phyloP scores from a whole-genome alignment of 2,329 filamentous ascomycete genomes.

The Daldinia eschscholtzii region DNA sequence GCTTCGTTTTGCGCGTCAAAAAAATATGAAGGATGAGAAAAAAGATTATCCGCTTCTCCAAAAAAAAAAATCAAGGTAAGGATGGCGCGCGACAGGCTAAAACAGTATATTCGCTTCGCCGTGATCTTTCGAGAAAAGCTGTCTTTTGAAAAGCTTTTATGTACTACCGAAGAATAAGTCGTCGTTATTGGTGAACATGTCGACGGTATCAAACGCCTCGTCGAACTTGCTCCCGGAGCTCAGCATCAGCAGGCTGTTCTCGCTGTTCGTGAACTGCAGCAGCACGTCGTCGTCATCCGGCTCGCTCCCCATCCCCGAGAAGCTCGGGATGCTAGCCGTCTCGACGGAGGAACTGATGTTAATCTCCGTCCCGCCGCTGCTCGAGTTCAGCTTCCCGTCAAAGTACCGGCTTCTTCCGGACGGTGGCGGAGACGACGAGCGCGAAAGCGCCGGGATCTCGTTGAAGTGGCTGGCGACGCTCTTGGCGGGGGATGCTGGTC shows the following conservation, averaged over 20 bases:
- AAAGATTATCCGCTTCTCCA: not conserved
- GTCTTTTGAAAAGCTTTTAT: slow-evolving; percentile 5
- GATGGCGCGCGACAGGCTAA: too few species aligned
- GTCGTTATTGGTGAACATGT: slow-evolving; percentile 65
- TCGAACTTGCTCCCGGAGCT: slow-evolving; percentile 62
- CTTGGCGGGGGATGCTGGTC: slow-evolving; percentile 54
- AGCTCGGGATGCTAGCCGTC: slow-evolving; percentile 50
- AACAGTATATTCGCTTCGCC: too few species aligned
- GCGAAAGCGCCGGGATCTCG: slow-evolving; percentile 71
- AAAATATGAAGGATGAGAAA: slow-evolving; percentile 3
- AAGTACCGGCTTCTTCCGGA: slow-evolving; percentile 58
- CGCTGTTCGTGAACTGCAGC: slow-evolving; percentile 59
- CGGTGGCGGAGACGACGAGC: slow-evolving; percentile 68
- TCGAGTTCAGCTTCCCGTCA: slow-evolving; percentile 58
- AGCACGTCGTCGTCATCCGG: slow-evolving; percentile 63
- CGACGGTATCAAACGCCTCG: slow-evolving; percentile 64
- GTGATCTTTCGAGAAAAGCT: not conserved
- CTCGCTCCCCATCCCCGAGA: slow-evolving; percentile 47
- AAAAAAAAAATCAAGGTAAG: too few species aligned
- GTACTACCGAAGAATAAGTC: slow-evolving; percentile 65
- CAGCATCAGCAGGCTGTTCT: slow-evolving; percentile 63
- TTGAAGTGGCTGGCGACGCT: slow-evolving; percentile 66
- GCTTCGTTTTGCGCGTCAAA: not conserved
- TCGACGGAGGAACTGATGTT: slow-evolving; percentile 53
- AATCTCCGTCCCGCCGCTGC: slow-evolving; percentile 46